phyloP scores from a whole-genome alignment of 495 filamentous ascomycete genomes.

The Rusavskia elegans region DNA sequence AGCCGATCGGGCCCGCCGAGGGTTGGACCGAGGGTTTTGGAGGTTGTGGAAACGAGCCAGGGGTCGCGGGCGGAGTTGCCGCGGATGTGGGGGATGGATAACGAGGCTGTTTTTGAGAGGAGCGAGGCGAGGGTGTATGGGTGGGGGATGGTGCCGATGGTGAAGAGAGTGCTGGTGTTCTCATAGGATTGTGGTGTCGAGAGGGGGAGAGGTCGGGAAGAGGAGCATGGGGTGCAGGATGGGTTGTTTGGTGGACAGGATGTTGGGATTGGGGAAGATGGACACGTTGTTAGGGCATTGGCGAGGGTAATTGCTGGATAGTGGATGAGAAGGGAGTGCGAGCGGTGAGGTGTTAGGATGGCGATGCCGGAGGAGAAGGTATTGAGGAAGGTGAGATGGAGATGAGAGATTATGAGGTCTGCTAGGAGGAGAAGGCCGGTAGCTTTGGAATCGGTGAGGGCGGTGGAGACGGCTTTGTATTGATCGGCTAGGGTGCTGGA shows the following conservation, averaged over 20 bases:
- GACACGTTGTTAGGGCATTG: constrained; percentile 53
- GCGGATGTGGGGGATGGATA: constrained; percentile 54
- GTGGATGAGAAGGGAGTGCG: constrained; percentile 56
- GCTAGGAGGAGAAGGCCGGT: constrained; percentile 47
- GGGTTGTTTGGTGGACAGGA: constrained; percentile 78
- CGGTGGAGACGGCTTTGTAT: constrained; percentile 52
- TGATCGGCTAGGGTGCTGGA: constrained; percentile 35
- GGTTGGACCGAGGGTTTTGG: constrained; percentile 44
- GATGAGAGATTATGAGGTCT: constrained; percentile 66
- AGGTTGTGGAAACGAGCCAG: constrained; percentile 64
- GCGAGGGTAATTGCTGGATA: constrained; percentile 56
- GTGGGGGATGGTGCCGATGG: constrained; percentile 77
- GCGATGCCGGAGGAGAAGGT: constrained; percentile 59
- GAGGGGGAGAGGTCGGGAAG: constrained; percentile 37
- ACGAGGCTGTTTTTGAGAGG: constrained; percentile 29
- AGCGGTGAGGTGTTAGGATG: constrained; percentile 59
- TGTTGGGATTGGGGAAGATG: constrained; percentile 46
- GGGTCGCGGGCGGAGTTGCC: constrained; percentile 59
- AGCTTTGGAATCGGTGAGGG: constrained; percentile 34
- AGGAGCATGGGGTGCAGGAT: constrained; percentile 58
- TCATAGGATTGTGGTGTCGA: constrained; percentile 39
- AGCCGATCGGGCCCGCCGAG: constrained; percentile 46
- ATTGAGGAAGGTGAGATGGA: constrained; percentile 74
- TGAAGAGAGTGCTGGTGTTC: constrained; percentile 51
- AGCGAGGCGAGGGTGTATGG: constrained; percentile 69